Evolutionary conservation across 2,329 filamentous ascomycete species (phyloP).

Genomic region (Diaporthe capsici): DNA sequence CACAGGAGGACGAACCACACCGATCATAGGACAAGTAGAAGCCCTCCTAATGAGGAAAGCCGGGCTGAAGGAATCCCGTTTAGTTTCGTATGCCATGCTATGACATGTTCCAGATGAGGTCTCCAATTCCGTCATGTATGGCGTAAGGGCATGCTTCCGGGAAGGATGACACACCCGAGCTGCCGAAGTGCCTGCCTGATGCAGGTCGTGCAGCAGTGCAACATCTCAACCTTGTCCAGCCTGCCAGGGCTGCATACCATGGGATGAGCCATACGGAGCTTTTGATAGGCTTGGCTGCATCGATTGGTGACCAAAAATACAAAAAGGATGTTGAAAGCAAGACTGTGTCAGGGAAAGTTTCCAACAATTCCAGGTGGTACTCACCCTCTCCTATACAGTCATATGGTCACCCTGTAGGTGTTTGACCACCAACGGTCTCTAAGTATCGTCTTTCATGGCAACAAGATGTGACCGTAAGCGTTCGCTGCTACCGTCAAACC

Average conservation of each 20-base stretch:
- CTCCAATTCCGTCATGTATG: constrained; percentile 4
- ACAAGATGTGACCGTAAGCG: not conserved
- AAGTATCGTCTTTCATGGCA: not conserved
- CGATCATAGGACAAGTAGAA: not conserved
- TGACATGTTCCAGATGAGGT: not conserved
- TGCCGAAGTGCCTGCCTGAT: not conserved
- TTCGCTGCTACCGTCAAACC: no score
- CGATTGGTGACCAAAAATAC: not conserved
- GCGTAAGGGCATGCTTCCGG: not conserved
- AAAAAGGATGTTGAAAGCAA: not conserved
- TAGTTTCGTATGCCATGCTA: not conserved
- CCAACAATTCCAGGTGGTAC: not conserved
- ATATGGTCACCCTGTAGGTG: not conserved
- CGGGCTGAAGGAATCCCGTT: not conserved
- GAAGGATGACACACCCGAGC: not conserved
- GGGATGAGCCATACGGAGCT: not conserved
- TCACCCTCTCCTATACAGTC: not conserved
- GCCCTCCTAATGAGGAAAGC: constrained; percentile 20
- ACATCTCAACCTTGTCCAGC: not conserved
- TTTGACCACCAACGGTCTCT: not conserved
- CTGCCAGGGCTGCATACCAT: not conserved
- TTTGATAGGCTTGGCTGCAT: not conserved
- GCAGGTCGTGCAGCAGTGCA: constrained; percentile 5
- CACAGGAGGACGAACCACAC: not conserved
- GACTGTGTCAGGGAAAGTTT: not conserved